These are phyloP conservation scores for Amesomyces nigricolor DNA, from an alignment of 2,329 filamentous ascomycete species.

Conservation along the genomic window DNA sequence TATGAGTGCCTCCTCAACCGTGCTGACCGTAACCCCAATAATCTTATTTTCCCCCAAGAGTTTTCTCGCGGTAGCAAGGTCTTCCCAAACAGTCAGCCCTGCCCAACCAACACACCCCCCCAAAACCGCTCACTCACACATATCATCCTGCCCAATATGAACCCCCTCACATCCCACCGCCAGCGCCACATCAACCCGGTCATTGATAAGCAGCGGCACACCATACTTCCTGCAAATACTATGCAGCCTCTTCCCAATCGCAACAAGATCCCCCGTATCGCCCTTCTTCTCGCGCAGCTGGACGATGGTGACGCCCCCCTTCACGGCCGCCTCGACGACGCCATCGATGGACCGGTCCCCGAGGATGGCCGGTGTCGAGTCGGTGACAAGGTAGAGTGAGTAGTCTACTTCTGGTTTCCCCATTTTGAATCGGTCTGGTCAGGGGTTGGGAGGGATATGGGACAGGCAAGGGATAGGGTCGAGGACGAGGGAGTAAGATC, in stretches of 20 bases:
- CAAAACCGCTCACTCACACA: conserved; percentile 49
- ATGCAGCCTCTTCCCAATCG: conserved; percentile 67
- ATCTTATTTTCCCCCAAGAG: conserved; percentile 73
- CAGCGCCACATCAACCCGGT: conserved; percentile 81
- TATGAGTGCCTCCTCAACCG: conserved; percentile 61
- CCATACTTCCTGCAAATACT: conserved; percentile 58
- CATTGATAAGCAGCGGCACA: conserved; percentile 86
- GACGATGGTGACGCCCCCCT: conserved; percentile 77
- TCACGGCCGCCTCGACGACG: conserved; percentile 69
- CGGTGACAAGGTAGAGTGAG: conserved; percentile 84
- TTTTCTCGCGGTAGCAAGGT: conserved; percentile 58
- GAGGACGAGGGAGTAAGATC: not conserved
- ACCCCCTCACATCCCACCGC: conserved; percentile 86
- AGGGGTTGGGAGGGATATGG: not conserved
- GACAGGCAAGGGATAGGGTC: not conserved
- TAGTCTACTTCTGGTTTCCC: conserved; percentile 53
- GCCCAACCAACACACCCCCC: not conserved
- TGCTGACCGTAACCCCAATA: conserved; percentile 83
- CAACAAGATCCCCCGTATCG: conserved; percentile 65
- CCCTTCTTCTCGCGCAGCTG: conserved; percentile 87
- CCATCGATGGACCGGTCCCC: conserved; percentile 61
- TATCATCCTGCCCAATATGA: conserved; percentile 92
- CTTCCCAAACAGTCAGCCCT: conserved; percentile 31
- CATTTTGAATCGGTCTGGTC: conserved; percentile 4
- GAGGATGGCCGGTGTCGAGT: conserved; percentile 82